Percentiles rank a stretch among this genome's conserved stretches.
phyloP scores from a whole-genome alignment of 768 basidiomycete genomes.

The Punctularia strigosozonata region DNA sequence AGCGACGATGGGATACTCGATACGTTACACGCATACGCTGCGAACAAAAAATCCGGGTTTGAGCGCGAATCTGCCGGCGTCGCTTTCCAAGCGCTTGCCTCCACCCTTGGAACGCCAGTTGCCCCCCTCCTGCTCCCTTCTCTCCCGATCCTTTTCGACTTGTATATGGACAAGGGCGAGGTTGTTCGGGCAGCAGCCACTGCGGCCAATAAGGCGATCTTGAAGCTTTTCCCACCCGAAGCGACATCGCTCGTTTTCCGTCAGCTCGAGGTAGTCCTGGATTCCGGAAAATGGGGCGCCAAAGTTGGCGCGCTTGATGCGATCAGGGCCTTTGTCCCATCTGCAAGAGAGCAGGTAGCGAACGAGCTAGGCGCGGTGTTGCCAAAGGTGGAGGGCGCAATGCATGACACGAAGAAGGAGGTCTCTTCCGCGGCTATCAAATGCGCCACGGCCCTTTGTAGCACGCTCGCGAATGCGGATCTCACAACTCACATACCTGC shows the following conservation, averaged over 20 bases:
- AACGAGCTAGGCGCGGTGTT: slow-evolving; percentile 70
- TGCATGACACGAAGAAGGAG: slow-evolving; percentile 97
- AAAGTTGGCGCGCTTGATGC: slow-evolving; percentile 92
- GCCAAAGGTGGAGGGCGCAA: slow-evolving; percentile 77
- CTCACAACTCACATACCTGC: slow-evolving; percentile 78
- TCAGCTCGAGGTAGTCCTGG: slow-evolving; percentile 60
- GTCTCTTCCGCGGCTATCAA: slow-evolving; percentile 81
- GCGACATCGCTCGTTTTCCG: slow-evolving; percentile 58
- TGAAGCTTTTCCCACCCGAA: slow-evolving; percentile 80
- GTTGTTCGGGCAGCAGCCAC: slow-evolving; percentile 78
- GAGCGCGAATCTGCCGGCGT: slow-evolving; percentile 83
- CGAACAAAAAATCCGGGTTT: slow-evolving; percentile 79
- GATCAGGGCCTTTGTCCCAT: slow-evolving; percentile 59
- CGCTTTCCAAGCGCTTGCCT: slow-evolving; percentile 65
- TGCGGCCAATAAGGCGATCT: slow-evolving; percentile 68
- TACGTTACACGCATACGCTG: slow-evolving; percentile 55
- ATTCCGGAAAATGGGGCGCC: slow-evolving; percentile 84
- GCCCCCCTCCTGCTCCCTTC: slow-evolving; percentile 71
- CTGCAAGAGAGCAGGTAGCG: slow-evolving; percentile 69
- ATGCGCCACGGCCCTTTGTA: slow-evolving; percentile 81
- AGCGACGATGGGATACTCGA: slow-evolving; percentile 55
- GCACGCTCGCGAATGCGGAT: slow-evolving; percentile 88
- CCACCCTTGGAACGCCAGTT: slow-evolving; percentile 52
- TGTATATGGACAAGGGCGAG: slow-evolving; percentile 91
- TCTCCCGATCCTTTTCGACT: slow-evolving; percentile 67